phyloP scores from a whole-genome alignment of 2,329 filamentous ascomycete genomes.

The Ophiobolus disseminans region DNA sequence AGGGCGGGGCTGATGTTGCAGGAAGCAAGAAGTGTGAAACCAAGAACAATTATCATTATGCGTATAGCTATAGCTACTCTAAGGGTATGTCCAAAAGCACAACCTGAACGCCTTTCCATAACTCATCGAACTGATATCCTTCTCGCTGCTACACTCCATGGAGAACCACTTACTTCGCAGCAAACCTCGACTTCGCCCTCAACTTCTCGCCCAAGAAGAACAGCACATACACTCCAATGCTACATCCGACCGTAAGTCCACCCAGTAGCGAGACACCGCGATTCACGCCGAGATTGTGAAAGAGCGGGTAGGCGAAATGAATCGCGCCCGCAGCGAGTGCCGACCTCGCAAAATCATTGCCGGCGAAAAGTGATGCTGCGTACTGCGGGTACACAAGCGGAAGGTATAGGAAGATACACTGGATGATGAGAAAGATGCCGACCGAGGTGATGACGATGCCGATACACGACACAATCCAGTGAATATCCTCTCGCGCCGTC shows the following conservation, averaged over 20 bases:
- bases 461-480: conserved; percentile 65
- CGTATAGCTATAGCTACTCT: neutral
- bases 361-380: conserved; percentile 62
- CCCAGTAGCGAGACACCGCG: conserved; percentile 64
- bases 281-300: conserved; percentile 65
- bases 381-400: conserved; percentile 66
- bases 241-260: conserved; percentile 43
- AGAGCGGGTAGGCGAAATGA: conserved; percentile 67
- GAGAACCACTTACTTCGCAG: conserved; percentile 36
- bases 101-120: neutral
- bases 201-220: conserved; percentile 55
- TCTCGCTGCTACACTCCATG: too few relatives aligned
- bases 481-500: conserved; percentile 67
- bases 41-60: neutral
- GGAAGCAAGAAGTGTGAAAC: too few relatives aligned
- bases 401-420: conserved; percentile 67
- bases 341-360: conserved; percentile 65
- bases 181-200: conserved; percentile 43
- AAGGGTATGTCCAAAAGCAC: neutral
- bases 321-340: conserved; percentile 67
- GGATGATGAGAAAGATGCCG: conserved; percentile 52
- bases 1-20: too few relatives aligned
- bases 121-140: too few relatives aligned
- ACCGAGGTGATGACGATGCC: conserved; percentile 60
- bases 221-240: conserved; percentile 66